A percentile compares a stretch with the other conserved stretches of the same genome.
Conservation (phyloP, 768 basidiomycete genomes). For the Phlebiopsis gigantea region DNA sequence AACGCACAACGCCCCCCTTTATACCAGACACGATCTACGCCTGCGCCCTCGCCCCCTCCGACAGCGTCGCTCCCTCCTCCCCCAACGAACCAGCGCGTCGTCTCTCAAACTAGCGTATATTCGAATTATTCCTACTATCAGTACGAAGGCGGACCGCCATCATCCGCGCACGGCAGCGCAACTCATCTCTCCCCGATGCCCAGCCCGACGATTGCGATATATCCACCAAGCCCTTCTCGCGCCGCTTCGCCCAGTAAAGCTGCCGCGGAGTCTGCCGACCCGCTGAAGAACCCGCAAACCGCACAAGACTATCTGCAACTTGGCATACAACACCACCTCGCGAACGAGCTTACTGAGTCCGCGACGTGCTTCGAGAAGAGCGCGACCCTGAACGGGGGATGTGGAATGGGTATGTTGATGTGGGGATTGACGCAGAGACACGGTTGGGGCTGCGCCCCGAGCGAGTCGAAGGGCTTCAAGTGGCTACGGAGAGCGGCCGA, state of each 20-base stretch:
- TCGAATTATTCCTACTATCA: slow-evolving; percentile 67
- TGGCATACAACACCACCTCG: slow-evolving; percentile 75
- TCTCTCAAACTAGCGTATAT: slow-evolving; percentile 41
- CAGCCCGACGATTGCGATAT: slow-evolving; percentile 9
- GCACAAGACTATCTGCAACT: slow-evolving; percentile 69
- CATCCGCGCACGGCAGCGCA: slow-evolving; percentile 29
- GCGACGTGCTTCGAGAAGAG: slow-evolving; percentile 73
- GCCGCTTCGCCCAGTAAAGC: slow-evolving; percentile 2
- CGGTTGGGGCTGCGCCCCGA: slow-evolving; percentile 83
- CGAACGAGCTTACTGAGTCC: slow-evolving; percentile 62
- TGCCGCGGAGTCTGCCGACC: slow-evolving; percentile 1
- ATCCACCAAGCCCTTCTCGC: slow-evolving; percentile 9
- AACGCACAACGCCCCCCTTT: neutral
- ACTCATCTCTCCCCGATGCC: slow-evolving; percentile 11
- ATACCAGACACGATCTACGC: slow-evolving; percentile 15
- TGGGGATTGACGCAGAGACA: slow-evolving; percentile 82
- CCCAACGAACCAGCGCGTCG: slow-evolving; percentile 32
- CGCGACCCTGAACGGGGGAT: slow-evolving; percentile 71
- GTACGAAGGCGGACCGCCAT: slow-evolving; percentile 40
- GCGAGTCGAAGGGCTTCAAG: slow-evolving; percentile 73
- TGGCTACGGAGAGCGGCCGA: slow-evolving; percentile 85
- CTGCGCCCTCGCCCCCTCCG: neutral
- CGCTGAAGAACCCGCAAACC: slow-evolving; percentile 24
- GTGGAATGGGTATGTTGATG: slow-evolving; percentile 89
- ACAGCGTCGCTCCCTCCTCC: slow-evolving; percentile 21